These are phyloP conservation scores for Aspergillus melleus DNA, from an alignment of 2,329 filamentous ascomycete species.

Conservation along the genomic window DNA sequence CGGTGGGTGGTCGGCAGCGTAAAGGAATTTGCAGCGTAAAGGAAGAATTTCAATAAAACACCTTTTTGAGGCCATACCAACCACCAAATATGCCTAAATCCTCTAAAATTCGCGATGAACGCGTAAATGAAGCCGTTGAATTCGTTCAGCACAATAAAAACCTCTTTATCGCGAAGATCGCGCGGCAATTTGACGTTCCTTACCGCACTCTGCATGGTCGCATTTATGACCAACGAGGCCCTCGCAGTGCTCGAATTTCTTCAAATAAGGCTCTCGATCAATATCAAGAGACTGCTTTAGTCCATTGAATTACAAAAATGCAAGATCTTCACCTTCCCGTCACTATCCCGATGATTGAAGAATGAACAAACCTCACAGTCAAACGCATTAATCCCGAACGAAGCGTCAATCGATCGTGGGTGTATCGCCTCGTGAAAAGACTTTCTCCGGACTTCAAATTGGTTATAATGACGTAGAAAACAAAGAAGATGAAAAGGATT, in stretches of 20 bases:
- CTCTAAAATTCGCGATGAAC: too few species aligned
- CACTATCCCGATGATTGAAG: background rate
- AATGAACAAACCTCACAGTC: background rate
- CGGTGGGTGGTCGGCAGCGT: too few species aligned
- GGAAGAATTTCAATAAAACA: too few species aligned
- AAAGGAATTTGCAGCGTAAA: too few species aligned
- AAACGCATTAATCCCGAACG: background rate
- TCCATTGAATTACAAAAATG: too few species aligned
- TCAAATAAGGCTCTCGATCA: too few species aligned
- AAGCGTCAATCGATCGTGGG: background rate
- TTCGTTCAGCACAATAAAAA: background rate
- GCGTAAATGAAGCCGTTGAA: background rate
- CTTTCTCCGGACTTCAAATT: background rate
- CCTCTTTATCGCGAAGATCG: background rate
- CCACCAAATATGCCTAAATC: too few species aligned
- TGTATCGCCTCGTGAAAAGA: background rate
- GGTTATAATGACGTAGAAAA: background rate
- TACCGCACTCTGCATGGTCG: background rate
- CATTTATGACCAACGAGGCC: too few species aligned
- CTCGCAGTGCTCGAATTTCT: too few species aligned
- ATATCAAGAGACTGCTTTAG: too few species aligned
- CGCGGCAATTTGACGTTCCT: background rate
- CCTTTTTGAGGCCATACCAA: too few species aligned
- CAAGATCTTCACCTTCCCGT: too few species aligned
- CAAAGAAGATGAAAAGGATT: background rate